Conservation (phyloP, 331 rosid species). For the Pyrus hybrid region DNA sequence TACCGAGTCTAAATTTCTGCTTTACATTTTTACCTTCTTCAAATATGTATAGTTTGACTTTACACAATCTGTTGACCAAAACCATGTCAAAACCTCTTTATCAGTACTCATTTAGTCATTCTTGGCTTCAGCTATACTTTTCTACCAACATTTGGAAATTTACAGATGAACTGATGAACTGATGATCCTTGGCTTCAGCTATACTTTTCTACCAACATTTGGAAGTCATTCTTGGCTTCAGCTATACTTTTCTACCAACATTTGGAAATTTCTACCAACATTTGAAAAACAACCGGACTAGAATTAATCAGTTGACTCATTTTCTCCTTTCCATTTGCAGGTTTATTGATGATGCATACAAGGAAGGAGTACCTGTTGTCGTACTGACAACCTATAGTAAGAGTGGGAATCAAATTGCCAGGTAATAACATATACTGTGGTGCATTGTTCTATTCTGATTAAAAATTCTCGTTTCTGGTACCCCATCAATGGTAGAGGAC, state of each 20-base stretch:
- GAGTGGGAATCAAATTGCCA: constrained; percentile 50
- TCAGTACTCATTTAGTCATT: not conserved
- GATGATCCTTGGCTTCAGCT: not conserved
- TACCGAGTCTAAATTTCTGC: not conserved
- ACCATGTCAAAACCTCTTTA: not conserved
- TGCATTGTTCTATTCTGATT: too few relatives aligned
- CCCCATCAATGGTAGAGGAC: too few relatives aligned
- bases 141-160: too few relatives aligned
- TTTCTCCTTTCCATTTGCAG: constrained; percentile 32
- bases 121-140: not conserved
- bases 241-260: too few relatives aligned
- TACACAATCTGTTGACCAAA: too few relatives aligned
- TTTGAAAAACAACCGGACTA: not conserved
- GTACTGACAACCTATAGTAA: constrained; percentile 69
- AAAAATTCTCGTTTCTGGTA: too few relatives aligned
- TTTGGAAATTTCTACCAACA: too few relatives aligned
- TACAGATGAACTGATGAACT: not conserved
- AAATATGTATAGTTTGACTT: not conserved
- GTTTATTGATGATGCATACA: constrained; percentile 69
- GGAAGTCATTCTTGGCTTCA: too few relatives aligned
- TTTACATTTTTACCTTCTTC: not conserved
- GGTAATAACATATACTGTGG: constrained; percentile 25
- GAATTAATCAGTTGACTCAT: not conserved
- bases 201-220: too few relatives aligned
- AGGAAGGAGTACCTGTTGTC: constrained; percentile 60